Evolutionary conservation across 805 yeast species (phyloP).

Genomic region (Ogataea saltuana): DNA sequence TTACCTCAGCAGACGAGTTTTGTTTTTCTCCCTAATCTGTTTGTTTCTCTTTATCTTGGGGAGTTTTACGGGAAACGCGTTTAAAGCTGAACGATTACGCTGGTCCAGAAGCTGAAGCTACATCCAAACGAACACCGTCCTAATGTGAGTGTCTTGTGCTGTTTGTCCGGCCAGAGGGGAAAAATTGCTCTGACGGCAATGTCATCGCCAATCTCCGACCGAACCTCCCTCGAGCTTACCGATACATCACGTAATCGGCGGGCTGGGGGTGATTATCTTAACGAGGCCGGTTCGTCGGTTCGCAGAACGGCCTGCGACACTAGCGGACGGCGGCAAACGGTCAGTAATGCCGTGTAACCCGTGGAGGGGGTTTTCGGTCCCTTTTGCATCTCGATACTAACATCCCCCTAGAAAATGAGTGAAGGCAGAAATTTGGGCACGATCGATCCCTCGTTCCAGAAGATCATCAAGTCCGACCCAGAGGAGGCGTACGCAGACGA

Average conservation of each 20-base stretch:
- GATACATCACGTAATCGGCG: neutral
- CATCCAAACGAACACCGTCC: neutral
- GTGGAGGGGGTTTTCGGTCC: too few relatives aligned
- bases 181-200: too few relatives aligned
- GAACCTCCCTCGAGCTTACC: neutral
- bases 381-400: conserved; percentile 8
- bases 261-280: too few relatives aligned
- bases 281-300: too few relatives aligned
- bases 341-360: too few relatives aligned
- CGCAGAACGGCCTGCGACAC: too few relatives aligned
- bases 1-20: conserved; percentile 8
- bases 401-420: conserved; percentile 13
- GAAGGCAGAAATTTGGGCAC: conserved; percentile 15
- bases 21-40: neutral
- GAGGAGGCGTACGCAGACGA: conserved; percentile 9
- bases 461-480: conserved; percentile 22
- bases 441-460: conserved; percentile 26
- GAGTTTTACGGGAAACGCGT: neutral
- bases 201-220: neutral
- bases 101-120: neutral
- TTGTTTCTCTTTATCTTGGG: conserved; percentile 4
- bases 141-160: neutral
- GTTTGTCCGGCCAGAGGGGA: too few relatives aligned
- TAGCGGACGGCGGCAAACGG: too few relatives aligned
- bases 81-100: neutral